These are phyloP conservation scores for Boletellus sp. DNA, from an alignment of 1,284 basidiomycete genomes.

Conservation along the genomic window DNA sequence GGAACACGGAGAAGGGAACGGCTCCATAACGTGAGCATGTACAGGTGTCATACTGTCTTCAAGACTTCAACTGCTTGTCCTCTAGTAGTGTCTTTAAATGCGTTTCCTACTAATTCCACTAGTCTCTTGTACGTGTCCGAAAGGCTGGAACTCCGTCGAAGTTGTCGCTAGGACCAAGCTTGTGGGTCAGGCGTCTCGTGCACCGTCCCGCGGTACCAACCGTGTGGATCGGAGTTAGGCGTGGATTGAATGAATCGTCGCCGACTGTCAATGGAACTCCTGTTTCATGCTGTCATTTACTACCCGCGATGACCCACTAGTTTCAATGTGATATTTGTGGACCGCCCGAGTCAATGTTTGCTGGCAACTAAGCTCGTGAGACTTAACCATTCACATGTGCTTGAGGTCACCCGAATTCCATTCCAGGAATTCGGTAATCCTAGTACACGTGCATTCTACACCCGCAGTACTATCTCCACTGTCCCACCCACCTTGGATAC, in stretches of 20 bases:
- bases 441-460: too few relatives aligned
- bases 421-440: too few relatives aligned
- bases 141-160: constrained; percentile 44
- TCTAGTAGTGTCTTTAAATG: neutral
- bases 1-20: constrained; percentile 83
- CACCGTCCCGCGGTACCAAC: neutral
- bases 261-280: neutral
- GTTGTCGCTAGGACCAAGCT: constrained; percentile 90
- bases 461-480: too few relatives aligned
- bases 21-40: constrained; percentile 94
- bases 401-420: too few relatives aligned
- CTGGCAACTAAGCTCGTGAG: too few relatives aligned
- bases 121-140: too few relatives aligned
- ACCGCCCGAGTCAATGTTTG: too few relatives aligned
- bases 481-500: too few relatives aligned
- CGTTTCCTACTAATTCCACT: neutral
- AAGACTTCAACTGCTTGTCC: constrained; percentile 92
- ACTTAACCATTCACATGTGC: too few relatives aligned
- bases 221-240: constrained; percentile 3
- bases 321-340: neutral
- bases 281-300: constrained; percentile 4
- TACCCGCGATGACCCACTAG: neutral
- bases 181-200: constrained; percentile 68
- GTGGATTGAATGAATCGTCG: constrained; percentile 1
- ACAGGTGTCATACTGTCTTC: constrained; percentile 94